A percentile compares a stretch with the other conserved stretches of the same genome.
These are phyloP conservation scores for Microstegium vimineum DNA, from an alignment of 176 grass and related monocot genomes.

Conservation along the genomic window DNA sequence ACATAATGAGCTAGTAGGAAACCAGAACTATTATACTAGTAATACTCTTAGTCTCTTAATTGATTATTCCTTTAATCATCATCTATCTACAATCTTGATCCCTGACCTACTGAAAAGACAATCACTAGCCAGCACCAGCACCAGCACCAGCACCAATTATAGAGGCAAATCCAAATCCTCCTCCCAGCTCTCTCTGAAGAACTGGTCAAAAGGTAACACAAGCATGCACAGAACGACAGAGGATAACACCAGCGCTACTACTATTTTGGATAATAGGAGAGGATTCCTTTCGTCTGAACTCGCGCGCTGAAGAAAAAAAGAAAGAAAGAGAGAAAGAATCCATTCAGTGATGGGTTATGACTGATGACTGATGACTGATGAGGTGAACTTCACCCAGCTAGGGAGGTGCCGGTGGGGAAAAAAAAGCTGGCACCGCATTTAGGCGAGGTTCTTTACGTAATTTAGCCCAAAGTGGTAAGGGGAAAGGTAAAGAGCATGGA, in stretches of 20 bases:
- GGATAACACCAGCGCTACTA: background rate
- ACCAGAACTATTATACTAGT: background rate
- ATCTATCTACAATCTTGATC: background rate
- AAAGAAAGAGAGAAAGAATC: conserved; percentile 1
- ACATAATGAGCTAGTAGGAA: background rate
- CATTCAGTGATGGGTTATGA: background rate
- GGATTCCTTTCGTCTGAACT: background rate
- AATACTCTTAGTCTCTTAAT: background rate
- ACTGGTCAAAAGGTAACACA: background rate
- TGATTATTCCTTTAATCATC: background rate
- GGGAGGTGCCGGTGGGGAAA: accelerated
- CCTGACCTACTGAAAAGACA: conserved; percentile 3
- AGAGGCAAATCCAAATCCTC: background rate
- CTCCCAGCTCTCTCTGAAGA: background rate
- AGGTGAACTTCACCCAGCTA: background rate
- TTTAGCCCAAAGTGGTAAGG: conserved; percentile 35
- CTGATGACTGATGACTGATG: background rate
- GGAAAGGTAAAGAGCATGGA: conserved; percentile 20
- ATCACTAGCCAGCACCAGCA: background rate
- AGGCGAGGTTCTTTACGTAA: conserved; percentile 37
- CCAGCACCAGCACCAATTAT: background rate
- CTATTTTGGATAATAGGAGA: background rate
- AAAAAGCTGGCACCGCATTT: background rate
- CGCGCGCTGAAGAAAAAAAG: background rate
- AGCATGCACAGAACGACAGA: background rate